Conservation (phyloP, 768 basidiomycete species). For the Leccinellum albellum region DNA sequence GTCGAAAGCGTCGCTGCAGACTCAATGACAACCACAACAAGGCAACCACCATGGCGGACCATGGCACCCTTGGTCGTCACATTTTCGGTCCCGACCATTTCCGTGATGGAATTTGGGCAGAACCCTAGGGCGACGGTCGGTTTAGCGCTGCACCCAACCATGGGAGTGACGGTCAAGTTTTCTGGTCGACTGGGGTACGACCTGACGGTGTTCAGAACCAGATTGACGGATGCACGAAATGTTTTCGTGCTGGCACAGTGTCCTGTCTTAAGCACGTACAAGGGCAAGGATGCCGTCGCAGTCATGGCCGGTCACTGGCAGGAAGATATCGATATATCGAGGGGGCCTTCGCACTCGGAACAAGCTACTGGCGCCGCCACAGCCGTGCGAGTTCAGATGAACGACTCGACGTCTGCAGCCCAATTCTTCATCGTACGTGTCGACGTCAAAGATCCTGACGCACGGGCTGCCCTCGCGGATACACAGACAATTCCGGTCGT, state of each 20-base stretch:
- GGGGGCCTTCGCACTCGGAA: background rate
- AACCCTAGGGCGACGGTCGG: slow-evolving; percentile 11
- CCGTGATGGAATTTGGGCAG: slow-evolving; percentile 10
- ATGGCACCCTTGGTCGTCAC: slow-evolving; percentile 19
- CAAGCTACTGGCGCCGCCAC: background rate
- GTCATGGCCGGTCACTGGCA: slow-evolving; percentile 2
- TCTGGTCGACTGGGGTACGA: slow-evolving; percentile 5
- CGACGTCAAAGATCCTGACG: slow-evolving; percentile 19
- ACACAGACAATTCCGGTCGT: slow-evolving; percentile 6
- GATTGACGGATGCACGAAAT: slow-evolving; percentile 5
- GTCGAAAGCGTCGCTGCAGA: background rate
- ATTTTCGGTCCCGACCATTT: slow-evolving; percentile 12
- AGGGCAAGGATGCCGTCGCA: background rate
- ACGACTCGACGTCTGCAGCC: background rate
- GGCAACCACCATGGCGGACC: slow-evolving; percentile 12
- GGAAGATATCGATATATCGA: background rate
- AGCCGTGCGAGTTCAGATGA: slow-evolving; percentile 14
- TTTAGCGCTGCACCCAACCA: slow-evolving; percentile 14
- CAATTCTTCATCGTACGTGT: slow-evolving; percentile 16
- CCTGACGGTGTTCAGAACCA: slow-evolving; percentile 18
- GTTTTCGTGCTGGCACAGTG: slow-evolving; percentile 18
- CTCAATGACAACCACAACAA: background rate
- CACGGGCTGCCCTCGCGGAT: slow-evolving; percentile 10
- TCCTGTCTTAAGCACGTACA: slow-evolving; percentile 8
- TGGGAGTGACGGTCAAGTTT: slow-evolving; percentile 6